Evolutionary conservation across 2,329 filamentous ascomycete species (phyloP), one percentile per base, ranked within the genome.

Genomic region (Trichoderma arundinaceum): DNA sequence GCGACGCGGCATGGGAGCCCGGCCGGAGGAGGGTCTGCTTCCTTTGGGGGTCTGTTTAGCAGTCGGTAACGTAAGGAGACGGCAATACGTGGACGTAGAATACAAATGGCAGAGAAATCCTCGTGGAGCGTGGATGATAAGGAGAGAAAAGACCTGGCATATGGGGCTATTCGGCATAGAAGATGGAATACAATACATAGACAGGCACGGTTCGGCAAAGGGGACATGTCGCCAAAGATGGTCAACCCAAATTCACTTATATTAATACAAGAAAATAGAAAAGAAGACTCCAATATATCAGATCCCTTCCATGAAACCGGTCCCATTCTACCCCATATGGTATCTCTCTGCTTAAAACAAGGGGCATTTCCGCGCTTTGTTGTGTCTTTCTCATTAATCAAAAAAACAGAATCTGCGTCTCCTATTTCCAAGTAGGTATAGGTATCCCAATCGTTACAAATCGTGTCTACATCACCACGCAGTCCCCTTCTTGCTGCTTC

Each of bases 401-500:
- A 9, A 43, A 48, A 28, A 53, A 38, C 3, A 6, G 10, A 12
- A 54, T 1, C 44, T 28, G 3, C 19, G 19, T 28, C 44, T 48
- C 8, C 44, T 48, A 15, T 28, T 33, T 12, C 13, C 4, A 28
- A 4, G 22, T 28, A 28, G 22, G 22, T 28, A 28, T 28, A 28
- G 22, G 22, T 28, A 28, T 28, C 22, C 22, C 22, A 28, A 28
- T 28, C 22, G 22, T 28, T 28, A 4, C 22, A n/a, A 13, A 61
- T 61, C 35, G 35, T 39, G 41, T 48, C 49, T 80, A 96, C 93
- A 96, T 96, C 58, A 96, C 83, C 62, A 84, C 81, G 77, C 94
- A 98, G 69, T 97, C 93, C 59, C 92, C 93, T 70, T 97, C 92
- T 73, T 94, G 92, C 75, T 94, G 90, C 76, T 89, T 91, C 90